A percentile compares a stretch with the other conserved stretches of the same genome.
These are phyloP conservation scores for Barnettozyma californica DNA, from an alignment of 805 yeast species.

Conservation along the genomic window DNA sequence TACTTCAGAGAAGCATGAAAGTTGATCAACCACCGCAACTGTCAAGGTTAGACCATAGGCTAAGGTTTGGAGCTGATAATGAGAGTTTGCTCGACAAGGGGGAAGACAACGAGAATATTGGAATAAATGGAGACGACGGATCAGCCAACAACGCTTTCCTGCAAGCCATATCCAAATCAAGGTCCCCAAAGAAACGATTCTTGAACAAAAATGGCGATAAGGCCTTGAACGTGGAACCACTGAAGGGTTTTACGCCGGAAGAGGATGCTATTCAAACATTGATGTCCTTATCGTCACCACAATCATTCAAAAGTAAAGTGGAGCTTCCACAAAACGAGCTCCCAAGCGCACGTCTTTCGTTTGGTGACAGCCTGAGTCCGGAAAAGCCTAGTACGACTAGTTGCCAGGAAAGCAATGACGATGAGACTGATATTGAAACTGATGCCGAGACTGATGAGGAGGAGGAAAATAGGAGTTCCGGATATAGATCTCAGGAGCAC, in stretches of 20 bases:
- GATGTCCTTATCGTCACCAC: constrained; percentile 36
- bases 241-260: constrained; percentile 24
- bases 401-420: constrained; percentile 2
- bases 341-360: constrained; percentile 21
- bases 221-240: constrained; percentile 5
- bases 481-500: not conserved
- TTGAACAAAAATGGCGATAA: constrained; percentile 5
- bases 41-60: not conserved
- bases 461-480: not conserved
- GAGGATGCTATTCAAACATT: constrained; percentile 37
- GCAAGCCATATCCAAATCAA: constrained; percentile 31
- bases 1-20: constrained; percentile 6
- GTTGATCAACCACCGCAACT: constrained; percentile 5
- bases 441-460: constrained; percentile 8
- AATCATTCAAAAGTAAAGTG: constrained; percentile 9
- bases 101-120: constrained; percentile 3
- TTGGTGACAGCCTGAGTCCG: constrained; percentile 16
- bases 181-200: constrained; percentile 25
- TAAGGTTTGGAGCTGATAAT: constrained; percentile 9
- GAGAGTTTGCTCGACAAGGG: not conserved
- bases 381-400: not conserved
- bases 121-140: constrained; percentile 18
- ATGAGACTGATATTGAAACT: constrained; percentile 15
- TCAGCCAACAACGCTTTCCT: constrained; percentile 37
- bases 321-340: constrained; percentile 1